Evolutionary conservation across 2,329 filamentous ascomycete genomes (phyloP), one percentile per base, ranked within the genome.

Genomic region (Mycosphaerella arachidis): DNA sequence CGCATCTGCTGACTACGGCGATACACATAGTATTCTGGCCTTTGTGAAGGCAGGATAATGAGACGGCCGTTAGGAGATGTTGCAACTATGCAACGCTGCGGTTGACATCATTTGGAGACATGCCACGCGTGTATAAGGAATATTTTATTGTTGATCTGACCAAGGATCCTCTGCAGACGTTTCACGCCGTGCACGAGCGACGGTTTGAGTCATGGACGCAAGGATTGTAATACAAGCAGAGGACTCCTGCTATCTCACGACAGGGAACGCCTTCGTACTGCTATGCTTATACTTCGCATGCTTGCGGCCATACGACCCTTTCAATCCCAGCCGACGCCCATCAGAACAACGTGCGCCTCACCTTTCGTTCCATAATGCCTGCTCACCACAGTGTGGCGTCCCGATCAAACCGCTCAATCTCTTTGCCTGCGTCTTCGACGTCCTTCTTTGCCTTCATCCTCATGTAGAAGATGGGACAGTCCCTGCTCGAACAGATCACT

Each of bases 381-480:
- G 31, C 52, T 66, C 60, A 86, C 84, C 84, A 87, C 30, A 90
- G 84, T 58, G 89, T 87, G 69, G 86, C 84, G 76, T 96, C 92
- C 65, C 86, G 84, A 77, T 99, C 94, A 76, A 99, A 99, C 68
- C 94, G 82, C 68, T 84, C 84, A 70, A 99, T 76, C 75, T 99
- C 94, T 78, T 91, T 95, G 59, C 92, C 91, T 1, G 88, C 88
- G 78, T 99, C 94, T 75, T 97, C 93, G 43, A 97, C 87, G 74
- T 99, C 94, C 81, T 99, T 99, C 84, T 97, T 96, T 33, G 93
- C 93, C 82, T 99, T 99, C 94, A 99, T 99, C 4, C 94, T 87
- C 94, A 99, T 99, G 76, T 99, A 99, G 76, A 99, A 99, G 71
- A 99, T 99, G 0, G 94, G 94, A 73, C 94, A 99, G 79, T 99